Conservation (phyloP, 495 filamentous ascomycete genomes). For the Xeromyces bisporus region DNA sequence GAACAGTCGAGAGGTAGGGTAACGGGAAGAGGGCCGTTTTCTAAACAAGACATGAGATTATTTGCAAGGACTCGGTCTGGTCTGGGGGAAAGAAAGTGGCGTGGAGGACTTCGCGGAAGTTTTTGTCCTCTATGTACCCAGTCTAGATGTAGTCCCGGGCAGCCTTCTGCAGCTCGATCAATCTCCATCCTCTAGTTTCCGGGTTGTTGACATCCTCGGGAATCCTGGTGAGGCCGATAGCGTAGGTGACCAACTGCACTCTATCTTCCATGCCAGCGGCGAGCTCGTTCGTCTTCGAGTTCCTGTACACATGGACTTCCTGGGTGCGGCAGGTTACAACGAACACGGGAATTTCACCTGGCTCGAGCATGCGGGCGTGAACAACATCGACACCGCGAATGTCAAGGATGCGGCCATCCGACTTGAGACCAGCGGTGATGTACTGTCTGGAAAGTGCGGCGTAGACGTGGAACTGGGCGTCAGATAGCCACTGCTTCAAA, state of each 20-base stretch:
- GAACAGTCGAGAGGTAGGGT: constrained; percentile 15
- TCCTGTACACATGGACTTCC: constrained; percentile 91
- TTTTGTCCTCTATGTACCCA: too few relatives aligned
- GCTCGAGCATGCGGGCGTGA: constrained; percentile 80
- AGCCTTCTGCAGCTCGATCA: constrained; percentile 98
- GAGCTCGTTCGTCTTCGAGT: constrained; percentile 72
- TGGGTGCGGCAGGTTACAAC: constrained; percentile 94
- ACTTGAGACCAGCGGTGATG: constrained; percentile 77
- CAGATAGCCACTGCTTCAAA: constrained; percentile 84
- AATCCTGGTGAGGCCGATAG: constrained; percentile 84
- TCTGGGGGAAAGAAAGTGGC: too few relatives aligned
- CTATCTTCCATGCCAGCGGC: constrained; percentile 98
- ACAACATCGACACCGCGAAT: constrained; percentile 87
- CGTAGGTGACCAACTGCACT: constrained; percentile 94
- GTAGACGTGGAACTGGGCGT: constrained; percentile 88
- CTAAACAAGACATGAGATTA: too few relatives aligned
- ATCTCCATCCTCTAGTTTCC: constrained; percentile 86
- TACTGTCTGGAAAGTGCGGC: constrained; percentile 89
- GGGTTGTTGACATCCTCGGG: constrained; percentile 93
- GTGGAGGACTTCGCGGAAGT: too few relatives aligned
- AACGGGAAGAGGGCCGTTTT: too few relatives aligned
- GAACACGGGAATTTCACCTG: constrained; percentile 91
- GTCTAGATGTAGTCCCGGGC: constrained; percentile 90
- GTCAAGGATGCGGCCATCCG: constrained; percentile 85
- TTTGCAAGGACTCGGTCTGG: too few relatives aligned